Evolutionary conservation across 2,329 filamentous ascomycete species (phyloP).

Genomic region (Magnaporthiopsis rhizophila): DNA sequence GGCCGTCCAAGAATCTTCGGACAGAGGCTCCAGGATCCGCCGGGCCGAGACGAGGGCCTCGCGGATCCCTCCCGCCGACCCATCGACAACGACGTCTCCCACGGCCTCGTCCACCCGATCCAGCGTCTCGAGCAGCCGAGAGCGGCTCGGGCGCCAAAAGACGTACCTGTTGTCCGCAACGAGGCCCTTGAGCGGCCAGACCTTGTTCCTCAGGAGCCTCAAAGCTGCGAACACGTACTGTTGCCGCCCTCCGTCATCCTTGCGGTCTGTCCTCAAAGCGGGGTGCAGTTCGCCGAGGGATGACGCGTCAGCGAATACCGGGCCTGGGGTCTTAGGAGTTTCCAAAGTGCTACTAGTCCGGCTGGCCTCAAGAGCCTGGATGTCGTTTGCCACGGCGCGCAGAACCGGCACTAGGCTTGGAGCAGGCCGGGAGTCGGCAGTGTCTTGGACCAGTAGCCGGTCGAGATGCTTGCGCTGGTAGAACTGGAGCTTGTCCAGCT

Average conservation of each 20-base stretch:
- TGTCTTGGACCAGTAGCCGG: slow-evolving; percentile 12
- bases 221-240: slow-evolving; percentile 12
- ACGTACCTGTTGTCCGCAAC: slow-evolving; percentile 17
- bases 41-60: slow-evolving; percentile 10
- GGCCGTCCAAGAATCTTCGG: slow-evolving; percentile 10
- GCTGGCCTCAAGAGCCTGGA: neutral
- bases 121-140: slow-evolving; percentile 8
- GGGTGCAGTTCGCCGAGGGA: neutral
- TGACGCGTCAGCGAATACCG: neutral
- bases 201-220: slow-evolving; percentile 12
- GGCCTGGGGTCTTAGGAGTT: neutral
- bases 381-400: neutral
- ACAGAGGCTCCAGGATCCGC: slow-evolving; percentile 9
- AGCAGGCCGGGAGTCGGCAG: neutral
- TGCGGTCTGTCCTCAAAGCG: neutral
- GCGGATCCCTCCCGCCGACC: neutral
- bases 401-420: neutral
- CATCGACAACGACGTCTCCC: slow-evolving; percentile 4
- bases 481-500: slow-evolving; percentile 69
- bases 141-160: slow-evolving; percentile 17
- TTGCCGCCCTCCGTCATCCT: neutral
- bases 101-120: neutral
- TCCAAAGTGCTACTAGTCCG: neutral
- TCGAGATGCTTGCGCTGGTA: slow-evolving; percentile 47
- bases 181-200: slow-evolving; percentile 7